phyloP scores from a whole-genome alignment of 352 stramenopile species.

The Peronospora belbahrii region DNA sequence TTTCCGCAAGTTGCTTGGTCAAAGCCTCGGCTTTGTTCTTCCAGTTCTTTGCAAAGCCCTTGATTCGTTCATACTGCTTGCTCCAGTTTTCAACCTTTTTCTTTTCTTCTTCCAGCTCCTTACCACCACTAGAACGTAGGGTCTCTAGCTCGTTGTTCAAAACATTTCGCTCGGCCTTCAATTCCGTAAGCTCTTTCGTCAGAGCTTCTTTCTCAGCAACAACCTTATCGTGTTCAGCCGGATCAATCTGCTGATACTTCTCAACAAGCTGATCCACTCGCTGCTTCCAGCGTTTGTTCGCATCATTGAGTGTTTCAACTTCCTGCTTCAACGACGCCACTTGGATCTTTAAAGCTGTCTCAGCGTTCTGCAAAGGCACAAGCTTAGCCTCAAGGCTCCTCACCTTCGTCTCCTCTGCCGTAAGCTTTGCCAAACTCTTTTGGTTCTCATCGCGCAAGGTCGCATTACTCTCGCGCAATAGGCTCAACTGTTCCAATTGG shows the following conservation, averaged over 20 bases:
- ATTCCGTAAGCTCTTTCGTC: slow-evolving; percentile 34
- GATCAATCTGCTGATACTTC: slow-evolving; percentile 79
- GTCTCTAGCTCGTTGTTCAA: slow-evolving; percentile 45
- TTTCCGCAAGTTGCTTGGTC: slow-evolving; percentile 58
- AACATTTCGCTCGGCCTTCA: slow-evolving; percentile 33
- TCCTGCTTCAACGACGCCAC: slow-evolving; percentile 60
- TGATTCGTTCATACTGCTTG: slow-evolving; percentile 75
- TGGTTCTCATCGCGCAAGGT: slow-evolving; percentile 67
- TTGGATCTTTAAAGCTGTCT: slow-evolving; percentile 39
- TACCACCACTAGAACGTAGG: slow-evolving; percentile 35
- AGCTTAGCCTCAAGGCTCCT: slow-evolving; percentile 44
- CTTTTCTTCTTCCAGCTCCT: slow-evolving; percentile 53
- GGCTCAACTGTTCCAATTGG: slow-evolving; percentile 63
- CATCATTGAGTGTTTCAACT: slow-evolving; percentile 42
- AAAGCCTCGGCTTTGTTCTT: slow-evolving; percentile 66
- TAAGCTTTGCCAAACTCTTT: slow-evolving; percentile 42
- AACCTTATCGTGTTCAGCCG: slow-evolving; percentile 61
- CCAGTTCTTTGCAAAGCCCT: slow-evolving; percentile 77
- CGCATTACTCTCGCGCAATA: slow-evolving; percentile 74
- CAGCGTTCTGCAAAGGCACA: slow-evolving; percentile 37
- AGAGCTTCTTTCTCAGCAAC: slow-evolving; percentile 49
- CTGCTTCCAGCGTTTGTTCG: slow-evolving; percentile 72
- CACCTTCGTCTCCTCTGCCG: slow-evolving; percentile 44
- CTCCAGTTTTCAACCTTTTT: slow-evolving; percentile 58
- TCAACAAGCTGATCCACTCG: slow-evolving; percentile 76